Evolutionary conservation across 2,329 filamentous ascomycete species (phyloP).

Genomic region (Boeremia lycopersici): DNA sequence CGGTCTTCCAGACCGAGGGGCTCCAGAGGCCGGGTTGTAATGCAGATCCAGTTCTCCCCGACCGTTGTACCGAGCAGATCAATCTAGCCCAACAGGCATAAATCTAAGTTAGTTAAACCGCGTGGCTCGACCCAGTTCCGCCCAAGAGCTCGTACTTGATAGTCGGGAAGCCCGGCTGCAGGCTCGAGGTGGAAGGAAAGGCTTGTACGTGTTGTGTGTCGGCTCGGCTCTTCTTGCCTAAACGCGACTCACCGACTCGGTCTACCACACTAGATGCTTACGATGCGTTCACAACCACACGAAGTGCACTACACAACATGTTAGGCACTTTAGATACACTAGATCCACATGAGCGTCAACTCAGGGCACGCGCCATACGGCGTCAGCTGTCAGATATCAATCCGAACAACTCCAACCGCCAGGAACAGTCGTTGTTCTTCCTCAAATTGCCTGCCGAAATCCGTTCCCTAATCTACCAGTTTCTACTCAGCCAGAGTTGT

Average conservation of each 20-base stretch:
- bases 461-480: conserved; percentile 24
- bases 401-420: conserved; percentile 23
- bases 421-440: conserved; percentile 32
- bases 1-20: not conserved
- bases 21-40: too few species aligned
- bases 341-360: conserved; percentile 20
- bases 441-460: conserved; percentile 32
- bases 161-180: too few species aligned
- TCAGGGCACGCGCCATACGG: conserved; percentile 20
- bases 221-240: conserved; percentile 5
- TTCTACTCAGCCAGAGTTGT: conserved; percentile 20
- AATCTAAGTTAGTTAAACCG: not conserved
- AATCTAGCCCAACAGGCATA: not conserved
- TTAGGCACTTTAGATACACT: not conserved
- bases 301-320: conserved; percentile 5
- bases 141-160: too few species aligned
- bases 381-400: conserved; percentile 24
- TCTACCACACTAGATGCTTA: not conserved
- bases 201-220: too few species aligned
- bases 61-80: not conserved
- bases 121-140: too few species aligned
- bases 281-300: not conserved
- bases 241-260: conserved; percentile 1
- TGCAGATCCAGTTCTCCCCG: not conserved
- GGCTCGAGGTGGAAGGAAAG: too few species aligned